Evolutionary conservation across 495 filamentous ascomycete species (phyloP), one percentile per base, ranked within the genome.

Genomic region (Penicillium salamii): DNA sequence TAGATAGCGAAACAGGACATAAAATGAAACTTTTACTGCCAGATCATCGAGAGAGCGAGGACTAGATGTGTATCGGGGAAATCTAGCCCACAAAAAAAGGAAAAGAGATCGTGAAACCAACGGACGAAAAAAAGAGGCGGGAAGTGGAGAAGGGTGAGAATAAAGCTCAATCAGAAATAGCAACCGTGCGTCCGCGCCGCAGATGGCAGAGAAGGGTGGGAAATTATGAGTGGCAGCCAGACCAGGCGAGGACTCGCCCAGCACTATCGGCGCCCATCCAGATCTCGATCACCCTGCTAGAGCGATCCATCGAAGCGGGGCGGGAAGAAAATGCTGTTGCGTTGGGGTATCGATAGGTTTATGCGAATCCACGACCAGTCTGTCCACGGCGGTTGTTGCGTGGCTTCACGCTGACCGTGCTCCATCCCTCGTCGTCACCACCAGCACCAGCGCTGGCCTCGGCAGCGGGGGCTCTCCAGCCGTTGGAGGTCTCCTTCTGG

Each of bases 361-460:
- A 79, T 65, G 72, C 74, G 54, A 78, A 73, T 40, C 69, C 70
- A 53, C 77, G 74, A 52, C 74, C 66, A 52, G 63, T 55, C 59
- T 68, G 68, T 44, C 75, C 75, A 47, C 77, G 76, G 47, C 77
- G 74, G 62, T 73, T 77, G 65, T 69, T 78, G 59, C 74, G 74
- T 54, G 67, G 67, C 63, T 74, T 79, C 59, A 74, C 70, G 54
- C 72, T 67, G 36, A 91, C 86, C 11, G 85, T 89, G 63, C 86
- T 90, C 86, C 88, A 89, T 51, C 86, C 86, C 55, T 90, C 88
- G 19, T 85, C 84, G 49, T 88, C 84, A 44, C 51, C 58, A 24
- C 46, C 68, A 24, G 68, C 55, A 36, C 42, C 67, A 26, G 68
- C 56, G 19, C 68, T 56, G 26, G 71, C 60, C 58, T 75, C 73